These are phyloP conservation scores for Phanerochaete sordida DNA, from an alignment of 768 basidiomycete genomes.

Conservation along the genomic window DNA sequence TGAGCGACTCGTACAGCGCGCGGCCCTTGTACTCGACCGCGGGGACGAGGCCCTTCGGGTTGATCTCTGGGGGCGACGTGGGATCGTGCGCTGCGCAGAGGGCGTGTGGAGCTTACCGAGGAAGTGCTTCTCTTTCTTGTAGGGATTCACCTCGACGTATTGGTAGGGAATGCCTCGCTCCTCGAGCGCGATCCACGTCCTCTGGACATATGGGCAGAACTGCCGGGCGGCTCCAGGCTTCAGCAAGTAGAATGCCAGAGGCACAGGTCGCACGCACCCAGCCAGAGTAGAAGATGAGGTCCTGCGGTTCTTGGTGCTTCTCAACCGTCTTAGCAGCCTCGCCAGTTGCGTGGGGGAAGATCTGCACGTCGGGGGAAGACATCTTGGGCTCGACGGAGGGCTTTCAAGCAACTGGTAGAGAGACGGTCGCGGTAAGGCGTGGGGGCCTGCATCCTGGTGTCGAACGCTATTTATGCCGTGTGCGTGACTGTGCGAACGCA, in stretches of 20 bases:
- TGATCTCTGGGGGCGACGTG: constrained; percentile 37
- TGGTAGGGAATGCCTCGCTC: constrained; percentile 66
- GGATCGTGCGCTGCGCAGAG: neutral
- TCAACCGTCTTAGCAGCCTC: constrained; percentile 48
- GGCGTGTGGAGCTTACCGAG: constrained; percentile 33
- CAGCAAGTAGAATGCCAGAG: neutral
- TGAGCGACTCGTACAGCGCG: constrained; percentile 61
- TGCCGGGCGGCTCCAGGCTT: neutral
- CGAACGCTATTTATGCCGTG: too few species aligned
- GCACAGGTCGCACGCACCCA: constrained; percentile 40
- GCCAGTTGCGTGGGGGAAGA: constrained; percentile 54
- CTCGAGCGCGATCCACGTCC: constrained; percentile 65
- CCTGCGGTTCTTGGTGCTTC: constrained; percentile 47
- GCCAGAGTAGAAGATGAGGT: constrained; percentile 56
- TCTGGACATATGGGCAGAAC: constrained; percentile 60
- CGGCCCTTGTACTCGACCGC: constrained; percentile 46
- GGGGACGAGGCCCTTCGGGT: constrained; percentile 70
- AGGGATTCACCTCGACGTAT: constrained; percentile 65
- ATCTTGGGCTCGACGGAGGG: neutral
- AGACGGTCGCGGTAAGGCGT: too few species aligned
- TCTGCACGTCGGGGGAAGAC: constrained; percentile 36
- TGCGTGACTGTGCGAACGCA: too few species aligned
- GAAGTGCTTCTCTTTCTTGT: constrained; percentile 61
- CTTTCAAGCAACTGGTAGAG: too few species aligned
- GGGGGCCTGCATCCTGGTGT: too few species aligned